These are phyloP conservation scores for Chaetomidium leptoderma DNA, from an alignment of 495 filamentous ascomycete genomes.

Conservation along the genomic window DNA sequence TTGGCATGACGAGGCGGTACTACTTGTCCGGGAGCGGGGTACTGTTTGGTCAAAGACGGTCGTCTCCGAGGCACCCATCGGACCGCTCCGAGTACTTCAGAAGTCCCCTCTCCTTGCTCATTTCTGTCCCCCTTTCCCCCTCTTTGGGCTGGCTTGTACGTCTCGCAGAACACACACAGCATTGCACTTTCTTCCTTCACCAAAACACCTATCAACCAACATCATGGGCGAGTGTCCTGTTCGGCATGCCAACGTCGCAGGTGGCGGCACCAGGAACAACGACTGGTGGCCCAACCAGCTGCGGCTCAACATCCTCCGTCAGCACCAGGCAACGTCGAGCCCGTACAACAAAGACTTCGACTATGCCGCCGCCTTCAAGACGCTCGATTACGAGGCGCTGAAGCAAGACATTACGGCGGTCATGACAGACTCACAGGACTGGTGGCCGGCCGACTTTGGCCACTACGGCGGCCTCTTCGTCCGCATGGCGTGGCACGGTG, in stretches of 20 bases:
- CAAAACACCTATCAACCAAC: background rate
- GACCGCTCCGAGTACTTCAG: background rate
- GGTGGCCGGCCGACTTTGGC: constrained; percentile 73
- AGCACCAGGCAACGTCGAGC: constrained; percentile 58
- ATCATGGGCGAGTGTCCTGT: constrained; percentile 48
- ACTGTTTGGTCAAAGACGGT: background rate
- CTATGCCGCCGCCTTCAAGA: constrained; percentile 66
- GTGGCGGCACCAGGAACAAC: constrained; percentile 56
- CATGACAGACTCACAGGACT: constrained; percentile 73
- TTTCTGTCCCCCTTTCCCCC: background rate
- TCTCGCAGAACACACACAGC: background rate
- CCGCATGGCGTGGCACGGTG: constrained; percentile 74
- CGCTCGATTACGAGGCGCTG: constrained; percentile 62
- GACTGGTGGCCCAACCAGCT: constrained; percentile 70
- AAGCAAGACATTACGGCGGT: constrained; percentile 63
- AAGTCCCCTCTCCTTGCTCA: background rate
- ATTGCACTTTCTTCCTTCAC: background rate
- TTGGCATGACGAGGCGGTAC: constrained; percentile 5
- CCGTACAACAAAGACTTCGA: constrained; percentile 58
- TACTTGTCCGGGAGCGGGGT: constrained; percentile 10
- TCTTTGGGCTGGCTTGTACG: background rate
- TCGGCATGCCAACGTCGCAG: constrained; percentile 51
- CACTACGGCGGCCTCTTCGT: constrained; percentile 74
- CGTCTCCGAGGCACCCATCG: background rate
- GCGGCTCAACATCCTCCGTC: constrained; percentile 65